These are phyloP conservation scores for Alternaria ethzedia DNA, from an alignment of 2,329 filamentous ascomycete genomes.

Conservation along the genomic window DNA sequence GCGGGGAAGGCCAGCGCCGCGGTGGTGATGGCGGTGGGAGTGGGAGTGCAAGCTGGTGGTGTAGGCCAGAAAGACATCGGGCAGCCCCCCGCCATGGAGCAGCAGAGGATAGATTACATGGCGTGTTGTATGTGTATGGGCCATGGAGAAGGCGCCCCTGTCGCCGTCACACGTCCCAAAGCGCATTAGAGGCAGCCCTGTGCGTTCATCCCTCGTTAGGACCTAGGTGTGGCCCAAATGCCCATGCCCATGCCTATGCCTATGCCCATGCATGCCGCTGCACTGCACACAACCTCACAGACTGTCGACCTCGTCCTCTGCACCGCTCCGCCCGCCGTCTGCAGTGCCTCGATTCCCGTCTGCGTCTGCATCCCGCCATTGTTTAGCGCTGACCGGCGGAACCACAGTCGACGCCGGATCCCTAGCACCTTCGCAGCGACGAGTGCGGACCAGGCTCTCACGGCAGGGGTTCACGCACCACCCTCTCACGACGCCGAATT, in stretches of 20 bases:
- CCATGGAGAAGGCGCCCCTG: conserved; percentile 19
- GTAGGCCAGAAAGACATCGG: not conserved
- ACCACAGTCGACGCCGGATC: conserved; percentile 15
- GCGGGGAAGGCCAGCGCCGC: not conserved
- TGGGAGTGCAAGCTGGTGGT: not conserved
- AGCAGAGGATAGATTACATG: conserved; percentile 3
- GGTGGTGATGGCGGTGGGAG: not conserved
- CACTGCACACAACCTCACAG: conserved; percentile 8
- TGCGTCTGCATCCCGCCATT: conserved; percentile 7
- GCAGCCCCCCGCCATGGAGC: conserved; percentile 1
- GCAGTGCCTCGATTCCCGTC: conserved; percentile 3
- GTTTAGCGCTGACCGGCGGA: conserved; percentile 9
- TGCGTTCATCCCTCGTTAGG: conserved; percentile 23
- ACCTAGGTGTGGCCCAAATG: conserved; percentile 9
- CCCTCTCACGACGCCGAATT: conserved; percentile 11
- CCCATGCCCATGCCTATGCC: conserved; percentile 13
- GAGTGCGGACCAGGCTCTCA: conserved; percentile 16
- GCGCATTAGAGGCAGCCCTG: conserved; percentile 18
- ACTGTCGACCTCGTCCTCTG: conserved; percentile 3
- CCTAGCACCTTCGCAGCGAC: conserved; percentile 14
- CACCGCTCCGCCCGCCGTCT: conserved; percentile 6
- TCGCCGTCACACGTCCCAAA: conserved; percentile 17
- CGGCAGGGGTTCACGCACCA: conserved; percentile 29
- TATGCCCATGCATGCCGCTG: conserved; percentile 10
- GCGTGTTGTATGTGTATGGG: conserved; percentile 16